Conservation (phyloP, 192 early-diverging fungal genomes). For the Mortierella hygrophila region DNA sequence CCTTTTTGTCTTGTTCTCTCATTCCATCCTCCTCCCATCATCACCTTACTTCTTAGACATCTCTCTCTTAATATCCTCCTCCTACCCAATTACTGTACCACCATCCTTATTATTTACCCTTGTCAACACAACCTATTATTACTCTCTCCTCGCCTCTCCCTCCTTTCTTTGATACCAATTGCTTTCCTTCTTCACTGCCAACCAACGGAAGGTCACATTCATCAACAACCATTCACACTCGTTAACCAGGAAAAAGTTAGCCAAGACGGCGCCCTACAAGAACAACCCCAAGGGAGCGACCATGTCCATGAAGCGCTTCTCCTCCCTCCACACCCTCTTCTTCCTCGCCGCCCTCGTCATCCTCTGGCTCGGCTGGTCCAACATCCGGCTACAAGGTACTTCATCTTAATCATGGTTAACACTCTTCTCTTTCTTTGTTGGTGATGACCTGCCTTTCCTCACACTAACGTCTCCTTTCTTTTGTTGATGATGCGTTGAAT, state of each 20-base stretch:
- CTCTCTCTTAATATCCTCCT: not conserved
- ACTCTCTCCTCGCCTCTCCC: not conserved
- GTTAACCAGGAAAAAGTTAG: not conserved
- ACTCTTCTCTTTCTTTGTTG: not conserved
- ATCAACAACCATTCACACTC: not conserved
- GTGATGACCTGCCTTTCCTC: not conserved
- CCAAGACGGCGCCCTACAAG: not conserved
- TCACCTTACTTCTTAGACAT: not conserved
- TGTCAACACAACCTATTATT: not conserved
- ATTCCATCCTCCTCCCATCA: not conserved
- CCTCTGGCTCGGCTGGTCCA: conserved; percentile 41
- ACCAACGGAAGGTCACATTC: not conserved
- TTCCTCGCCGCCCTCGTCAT: conserved; percentile 33
- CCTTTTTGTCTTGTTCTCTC: not conserved
- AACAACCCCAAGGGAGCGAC: not conserved
- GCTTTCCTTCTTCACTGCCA: not conserved
- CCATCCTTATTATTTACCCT: not conserved
- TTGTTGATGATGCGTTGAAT: not conserved
- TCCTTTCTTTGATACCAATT: not conserved
- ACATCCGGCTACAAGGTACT: conserved; percentile 38
- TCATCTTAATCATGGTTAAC: not conserved
- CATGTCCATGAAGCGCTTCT: conserved; percentile 38
- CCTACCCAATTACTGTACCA: not conserved
- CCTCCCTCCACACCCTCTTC: conserved; percentile 48
- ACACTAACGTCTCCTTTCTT: no score